phyloP scores from a whole-genome alignment of 2,329 filamentous ascomycete species.

The Aspergillus pseudoterreus region DNA sequence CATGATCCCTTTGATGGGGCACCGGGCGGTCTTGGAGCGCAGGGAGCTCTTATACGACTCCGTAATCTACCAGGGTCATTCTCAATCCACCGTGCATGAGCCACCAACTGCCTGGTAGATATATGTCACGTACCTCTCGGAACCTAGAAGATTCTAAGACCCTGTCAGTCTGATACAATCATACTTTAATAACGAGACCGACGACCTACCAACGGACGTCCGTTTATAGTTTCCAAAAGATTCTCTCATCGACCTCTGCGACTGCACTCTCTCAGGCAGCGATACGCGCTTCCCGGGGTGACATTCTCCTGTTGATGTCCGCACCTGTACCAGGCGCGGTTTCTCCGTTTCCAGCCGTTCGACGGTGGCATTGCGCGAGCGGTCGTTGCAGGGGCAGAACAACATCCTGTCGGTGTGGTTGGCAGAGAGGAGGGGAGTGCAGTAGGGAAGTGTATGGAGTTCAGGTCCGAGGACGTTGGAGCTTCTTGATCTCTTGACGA shows the following conservation, averaged over 20 bases:
- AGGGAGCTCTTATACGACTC: background rate
- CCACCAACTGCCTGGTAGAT: background rate
- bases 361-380: background rate
- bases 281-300: background rate
- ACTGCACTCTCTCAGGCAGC: background rate
- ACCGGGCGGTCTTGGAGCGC: background rate
- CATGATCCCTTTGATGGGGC: constrained; percentile 8
- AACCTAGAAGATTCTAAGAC: background rate
- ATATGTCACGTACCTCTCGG: background rate
- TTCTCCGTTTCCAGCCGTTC: background rate
- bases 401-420: background rate
- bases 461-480: background rate
- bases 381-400: background rate
- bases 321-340: background rate
- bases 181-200: background rate
- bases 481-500: background rate
- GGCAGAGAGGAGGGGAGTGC: no score
- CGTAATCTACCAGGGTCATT: background rate
- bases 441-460: background rate
- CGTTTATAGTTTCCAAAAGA: background rate
- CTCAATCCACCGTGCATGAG: background rate
- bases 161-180: background rate
- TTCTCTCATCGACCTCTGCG: background rate
- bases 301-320: background rate
- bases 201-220: background rate